Base-by-base conservation (phyloP, 2,329 filamentous ascomycete species). In the Achaetomium macrosporum region DNA sequence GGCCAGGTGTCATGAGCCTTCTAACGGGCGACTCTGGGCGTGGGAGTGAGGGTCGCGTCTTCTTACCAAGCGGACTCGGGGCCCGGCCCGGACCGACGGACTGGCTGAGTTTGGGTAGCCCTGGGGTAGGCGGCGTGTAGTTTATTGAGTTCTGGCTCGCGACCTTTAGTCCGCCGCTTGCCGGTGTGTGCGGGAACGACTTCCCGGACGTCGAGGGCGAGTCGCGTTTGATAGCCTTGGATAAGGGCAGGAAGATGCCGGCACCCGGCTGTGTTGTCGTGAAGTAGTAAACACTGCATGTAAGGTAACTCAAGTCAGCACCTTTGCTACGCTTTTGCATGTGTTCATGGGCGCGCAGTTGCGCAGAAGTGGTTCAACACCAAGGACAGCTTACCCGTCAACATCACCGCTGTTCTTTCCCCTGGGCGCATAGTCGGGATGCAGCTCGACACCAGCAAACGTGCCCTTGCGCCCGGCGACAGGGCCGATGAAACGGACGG, bases 391-490 rank as follows among this genome's bases (percentile, higher is more conserved):
- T 71, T 77, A 92, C 88, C 92, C 93, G 62, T 97, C 92, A 50
- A 97, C 93, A 69, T 96, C 91, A 58, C 93, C 93, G 64, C 82
- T 95, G 66, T 99, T 99, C 76, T 99, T 99, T 33, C 93, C 93
- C 66, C 87, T 82, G 47, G 78, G 70, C 33, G 90, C 88, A 73
- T 86, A 95, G 61, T 95, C 88, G 49, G 81, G 75, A 63, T 85
- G 83, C 58, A 99, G 77, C 70, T 99, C 93, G 35, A 99, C 88
- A 42, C 93, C 93, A 31, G 89, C 90, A 75, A 99, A 99, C 17
- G 82, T 81, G 47, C 93, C 93, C 61, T 87, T 90, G 75, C 96
- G 96, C 58, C 91, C 91, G 62, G 84, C 82, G 39, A 99, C 92
- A 37, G 77, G 76, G 42, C 93, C 93, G 57, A 97, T 76, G 66